Evolutionary conservation across 441 rosid species (phyloP).

Genomic region (Erodium chrysanthum): DNA sequence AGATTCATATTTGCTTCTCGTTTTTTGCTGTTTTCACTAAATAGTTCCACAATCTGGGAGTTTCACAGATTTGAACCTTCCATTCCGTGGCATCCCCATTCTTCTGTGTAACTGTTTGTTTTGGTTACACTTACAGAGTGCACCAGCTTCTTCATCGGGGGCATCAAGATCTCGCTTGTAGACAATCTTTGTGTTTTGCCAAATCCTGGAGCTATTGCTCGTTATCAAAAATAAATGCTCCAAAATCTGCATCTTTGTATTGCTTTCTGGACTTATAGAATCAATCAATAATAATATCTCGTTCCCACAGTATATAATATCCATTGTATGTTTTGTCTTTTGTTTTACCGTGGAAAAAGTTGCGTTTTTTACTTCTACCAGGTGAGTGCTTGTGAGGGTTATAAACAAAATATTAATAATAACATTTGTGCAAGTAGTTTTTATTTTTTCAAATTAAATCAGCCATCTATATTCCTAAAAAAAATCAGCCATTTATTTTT

Average conservation of each 20-base stretch:
- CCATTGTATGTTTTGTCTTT: not conserved
- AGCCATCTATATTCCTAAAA: too few species aligned
- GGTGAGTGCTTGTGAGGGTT: too few species aligned
- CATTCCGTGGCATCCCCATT: too few species aligned
- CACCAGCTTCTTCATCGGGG: not conserved
- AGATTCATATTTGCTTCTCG: not conserved
- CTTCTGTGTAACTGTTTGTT: too few species aligned
- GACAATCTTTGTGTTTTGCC: too few species aligned
- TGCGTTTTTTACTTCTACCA: too few species aligned
- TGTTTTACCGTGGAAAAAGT: not conserved
- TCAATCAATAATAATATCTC: not conserved
- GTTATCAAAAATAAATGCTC: not conserved
- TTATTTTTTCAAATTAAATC: too few species aligned
- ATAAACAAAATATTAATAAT: too few species aligned
- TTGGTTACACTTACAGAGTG: conserved; percentile 1
- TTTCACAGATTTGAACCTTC: not conserved
- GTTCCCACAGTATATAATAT: not conserved
- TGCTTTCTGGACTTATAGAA: not conserved
- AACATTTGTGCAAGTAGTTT: too few species aligned
- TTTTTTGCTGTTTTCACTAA: not conserved
- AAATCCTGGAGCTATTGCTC: not conserved
- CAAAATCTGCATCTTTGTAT: not conserved
- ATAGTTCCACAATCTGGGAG: not conserved
- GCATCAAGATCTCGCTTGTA: conserved; percentile 4
- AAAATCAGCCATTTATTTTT: too few species aligned